Evolutionary conservation across 2,329 filamentous ascomycete species (phyloP).

Genomic region (Fusarium subtropicale): DNA sequence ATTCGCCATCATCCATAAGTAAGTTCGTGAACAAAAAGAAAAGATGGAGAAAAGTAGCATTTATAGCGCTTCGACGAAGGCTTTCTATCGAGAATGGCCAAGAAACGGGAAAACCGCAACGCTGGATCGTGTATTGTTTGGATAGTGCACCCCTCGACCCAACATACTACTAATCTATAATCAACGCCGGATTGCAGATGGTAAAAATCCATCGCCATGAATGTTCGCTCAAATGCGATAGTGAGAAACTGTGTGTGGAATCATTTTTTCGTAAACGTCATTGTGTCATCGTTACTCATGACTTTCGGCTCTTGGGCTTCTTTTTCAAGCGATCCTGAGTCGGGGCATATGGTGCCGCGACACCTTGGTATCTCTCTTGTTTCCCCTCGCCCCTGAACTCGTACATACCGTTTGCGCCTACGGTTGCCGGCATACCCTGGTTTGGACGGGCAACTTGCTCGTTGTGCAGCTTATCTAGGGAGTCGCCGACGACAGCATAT

Average conservation of each 20-base stretch:
- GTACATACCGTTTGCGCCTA: constrained; percentile 60
- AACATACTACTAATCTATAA: constrained; percentile 24
- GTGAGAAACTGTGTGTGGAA: constrained; percentile 5
- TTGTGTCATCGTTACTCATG: constrained; percentile 32
- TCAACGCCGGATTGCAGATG: constrained; percentile 26
- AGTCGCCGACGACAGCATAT: constrained; percentile 84
- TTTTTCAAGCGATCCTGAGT: constrained; percentile 61
- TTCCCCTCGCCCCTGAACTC: constrained; percentile 61
- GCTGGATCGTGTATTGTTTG: constrained; percentile 21
- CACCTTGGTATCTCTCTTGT: constrained; percentile 60
- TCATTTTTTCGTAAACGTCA: constrained; percentile 25
- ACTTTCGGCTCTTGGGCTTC: constrained; percentile 52
- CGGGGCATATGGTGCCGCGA: constrained; percentile 69
- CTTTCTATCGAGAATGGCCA: not conserved
- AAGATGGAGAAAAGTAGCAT: not conserved
- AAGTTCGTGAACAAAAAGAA: not conserved
- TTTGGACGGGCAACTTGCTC: constrained; percentile 78
- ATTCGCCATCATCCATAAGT: not conserved
- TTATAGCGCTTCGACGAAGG: not conserved
- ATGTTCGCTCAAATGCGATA: constrained; percentile 27
- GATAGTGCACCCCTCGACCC: constrained; percentile 5
- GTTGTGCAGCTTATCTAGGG: constrained; percentile 84
- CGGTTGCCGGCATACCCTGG: constrained; percentile 63
- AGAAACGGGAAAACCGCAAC: not conserved
- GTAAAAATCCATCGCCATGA: constrained; percentile 5